Base-by-base conservation (phyloP, 257 asterid species). In the Gentiana macrophylla region DNA sequence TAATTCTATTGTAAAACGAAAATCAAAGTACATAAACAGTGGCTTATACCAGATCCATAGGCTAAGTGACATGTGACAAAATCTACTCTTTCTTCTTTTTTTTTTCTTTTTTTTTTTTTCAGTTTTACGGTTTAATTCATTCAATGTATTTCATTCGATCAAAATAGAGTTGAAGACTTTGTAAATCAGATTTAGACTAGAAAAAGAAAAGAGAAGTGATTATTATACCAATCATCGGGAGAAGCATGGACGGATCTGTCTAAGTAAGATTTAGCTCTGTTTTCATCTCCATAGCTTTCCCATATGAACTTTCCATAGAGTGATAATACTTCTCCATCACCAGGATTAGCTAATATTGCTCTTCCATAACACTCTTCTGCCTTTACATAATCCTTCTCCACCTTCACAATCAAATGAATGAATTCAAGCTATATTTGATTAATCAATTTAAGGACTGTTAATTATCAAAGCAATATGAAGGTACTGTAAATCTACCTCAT, bases 351-450 rank as follows among this genome's bases (percentile, higher is more conserved):
- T 65, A 86, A 50, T 41, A 86, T 84, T 36, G 96, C 94, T 68
- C 94, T 79, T 53, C 80, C 86, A 13, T 80, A 84, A 47, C 64
- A 86, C 56, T 80, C 89, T 55, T 84, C 86, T 5, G 93, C 96
- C 67, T 70, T 82, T 67, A 32, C 82, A 43, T 41, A n/a, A 63
- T 86, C 81, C 70, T 74, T 52, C 70, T 81, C 89, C 65, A 84
- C 95, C 94, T 83, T 54, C 32, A 35, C 35, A 57, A 4, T 7
- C 36, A 53, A 24, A 24, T 24, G 24, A 24, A 0, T 38, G 48
- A 1, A 49, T 38, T 13, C 5, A 52, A 12, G 56, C 12, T 38
- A 12, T 57, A 56, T 13, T 1, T 38, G 0, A 37, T 36, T 37
- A 36, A 2, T 37, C 37, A 57, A 15, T 2, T 44, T 56, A 6